These are phyloP conservation scores for Aspergillus fructus DNA, from an alignment of 2,329 filamentous ascomycete genomes.

Conservation along the genomic window DNA sequence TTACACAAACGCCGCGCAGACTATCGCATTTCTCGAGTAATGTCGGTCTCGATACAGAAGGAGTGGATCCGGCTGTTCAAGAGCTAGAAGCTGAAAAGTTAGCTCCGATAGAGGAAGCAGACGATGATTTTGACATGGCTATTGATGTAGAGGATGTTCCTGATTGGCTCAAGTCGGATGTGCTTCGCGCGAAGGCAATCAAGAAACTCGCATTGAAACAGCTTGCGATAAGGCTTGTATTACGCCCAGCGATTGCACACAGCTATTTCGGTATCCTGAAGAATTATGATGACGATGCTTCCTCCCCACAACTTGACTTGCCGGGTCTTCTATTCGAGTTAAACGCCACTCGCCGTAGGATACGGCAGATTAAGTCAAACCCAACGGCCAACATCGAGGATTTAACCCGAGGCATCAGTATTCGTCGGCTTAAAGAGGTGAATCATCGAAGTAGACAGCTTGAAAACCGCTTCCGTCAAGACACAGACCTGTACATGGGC, in stretches of 20 bases:
- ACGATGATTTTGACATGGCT: conserved; percentile 20
- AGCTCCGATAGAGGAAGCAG: conserved; percentile 9
- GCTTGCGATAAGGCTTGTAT: conserved; percentile 39
- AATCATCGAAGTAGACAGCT: conserved; percentile 22
- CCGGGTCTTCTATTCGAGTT: conserved; percentile 35
- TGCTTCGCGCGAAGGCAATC: conserved; percentile 37
- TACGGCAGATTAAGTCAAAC: conserved; percentile 29
- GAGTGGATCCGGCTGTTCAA: neutral
- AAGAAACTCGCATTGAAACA: conserved; percentile 40
- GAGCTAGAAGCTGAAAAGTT: conserved; percentile 8
- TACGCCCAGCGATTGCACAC: conserved; percentile 41
- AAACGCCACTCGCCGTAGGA: conserved; percentile 30
- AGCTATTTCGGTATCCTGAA: conserved; percentile 35
- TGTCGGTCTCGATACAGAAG: neutral
- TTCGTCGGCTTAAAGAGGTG: conserved; percentile 18
- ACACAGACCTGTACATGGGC: conserved; percentile 30
- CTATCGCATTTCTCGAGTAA: neutral
- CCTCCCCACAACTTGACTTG: conserved; percentile 30
- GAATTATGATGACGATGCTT: conserved; percentile 30
- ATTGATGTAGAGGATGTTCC: conserved; percentile 24
- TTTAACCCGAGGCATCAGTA: conserved; percentile 28
- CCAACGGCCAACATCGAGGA: conserved; percentile 30
- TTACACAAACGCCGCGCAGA: neutral
- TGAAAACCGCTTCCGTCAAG: conserved; percentile 28
- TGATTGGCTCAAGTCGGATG: conserved; percentile 29